These are phyloP conservation scores for Gossypium sturtianum DNA, from an alignment of 345 rosid species.

Conservation along the genomic window DNA sequence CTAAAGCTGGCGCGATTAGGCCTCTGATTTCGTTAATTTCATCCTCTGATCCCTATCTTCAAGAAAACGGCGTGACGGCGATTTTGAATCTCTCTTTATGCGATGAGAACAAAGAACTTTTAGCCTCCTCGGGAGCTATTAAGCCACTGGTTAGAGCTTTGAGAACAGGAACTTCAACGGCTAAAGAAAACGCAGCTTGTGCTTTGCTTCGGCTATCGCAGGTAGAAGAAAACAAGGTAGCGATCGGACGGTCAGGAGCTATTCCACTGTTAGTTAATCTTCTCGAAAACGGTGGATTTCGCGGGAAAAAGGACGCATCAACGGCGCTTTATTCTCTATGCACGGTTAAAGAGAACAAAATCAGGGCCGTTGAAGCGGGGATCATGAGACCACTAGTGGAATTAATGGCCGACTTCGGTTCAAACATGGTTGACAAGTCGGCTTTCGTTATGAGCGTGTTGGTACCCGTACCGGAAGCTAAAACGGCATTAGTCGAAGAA, in stretches of 20 bases:
- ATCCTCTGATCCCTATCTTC: slow-evolving; percentile 70
- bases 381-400: slow-evolving; percentile 84
- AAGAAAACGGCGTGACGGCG: slow-evolving; percentile 94
- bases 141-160: slow-evolving; percentile 76
- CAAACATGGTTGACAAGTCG: slow-evolving; percentile 98
- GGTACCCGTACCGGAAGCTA: slow-evolving; percentile 57
- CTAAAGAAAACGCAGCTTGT: slow-evolving; percentile 90
- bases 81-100: slow-evolving; percentile 81
- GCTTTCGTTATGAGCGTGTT: slow-evolving; percentile 60
- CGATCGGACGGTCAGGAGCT: slow-evolving; percentile 93
- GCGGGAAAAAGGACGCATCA: slow-evolving; percentile 90
- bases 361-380: slow-evolving; percentile 70
- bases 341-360: slow-evolving; percentile 73
- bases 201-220: slow-evolving; percentile 87
- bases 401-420: slow-evolving; percentile 88
- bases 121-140: slow-evolving; percentile 77
- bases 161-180: slow-evolving; percentile 64
- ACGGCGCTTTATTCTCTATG: slow-evolving; percentile 85
- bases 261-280: slow-evolving; percentile 64
- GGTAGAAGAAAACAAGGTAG: slow-evolving; percentile 67
- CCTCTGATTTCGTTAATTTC: slow-evolving; percentile 62
- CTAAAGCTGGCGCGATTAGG: slow-evolving; percentile 74
- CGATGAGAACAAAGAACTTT: slow-evolving; percentile 78
- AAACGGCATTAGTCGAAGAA: slow-evolving; percentile 67
- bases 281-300: slow-evolving; percentile 56